Evolutionary conservation across 164 flowering plant species (phyloP), one percentile per base, ranked within the genome.

Genomic region (Aristolochia fimbriata): DNA sequence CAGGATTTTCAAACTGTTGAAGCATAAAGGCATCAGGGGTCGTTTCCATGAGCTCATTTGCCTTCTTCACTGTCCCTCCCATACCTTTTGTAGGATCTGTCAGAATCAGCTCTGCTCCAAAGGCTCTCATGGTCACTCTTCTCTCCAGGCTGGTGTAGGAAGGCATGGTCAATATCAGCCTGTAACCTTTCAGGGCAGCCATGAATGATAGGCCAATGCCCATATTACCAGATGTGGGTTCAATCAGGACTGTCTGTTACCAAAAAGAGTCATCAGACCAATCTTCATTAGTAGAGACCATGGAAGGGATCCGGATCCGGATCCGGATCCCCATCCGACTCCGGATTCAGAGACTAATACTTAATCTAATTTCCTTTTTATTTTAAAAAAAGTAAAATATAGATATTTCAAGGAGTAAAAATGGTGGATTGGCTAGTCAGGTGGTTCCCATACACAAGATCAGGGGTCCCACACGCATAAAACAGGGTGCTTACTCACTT

Each of bases 101-200:
- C 59, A 88, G 77, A 68, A 91, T 65, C 25, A 91, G 67, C 7
- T 94, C 93, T 58, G 99, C 93, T 50, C 99, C 97, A 65, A 91
- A 91, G 51, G 96, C 93, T 67, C 80, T 84, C 97, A 91, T 91
- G 0, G 87, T 79, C 53, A 91, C 96, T 67, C 97, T 82, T 65
- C 97, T 86, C 68, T 94, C 99, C 67, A 94, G 74, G 79, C 99
- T 94, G 21, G 99, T 91, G 74, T 91, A 91, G n/a, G 99, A 94
- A 5, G 97, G 99, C 99, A 94, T 91, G n/a, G 97, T 88, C 27
- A 94, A 70, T 17, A 81, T 74, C 80, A 91, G 85, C 60, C 82
- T 88, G 79, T 94, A 94, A 7, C 99, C 97, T 76, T 83, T 94
- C 82, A 86, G 64, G 4, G 99, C 89, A 11, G 97, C 96, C 77